Evolutionary conservation across 78 protist genomes (phyloP).

Genomic region (Dictyostelium capitatum): DNA sequence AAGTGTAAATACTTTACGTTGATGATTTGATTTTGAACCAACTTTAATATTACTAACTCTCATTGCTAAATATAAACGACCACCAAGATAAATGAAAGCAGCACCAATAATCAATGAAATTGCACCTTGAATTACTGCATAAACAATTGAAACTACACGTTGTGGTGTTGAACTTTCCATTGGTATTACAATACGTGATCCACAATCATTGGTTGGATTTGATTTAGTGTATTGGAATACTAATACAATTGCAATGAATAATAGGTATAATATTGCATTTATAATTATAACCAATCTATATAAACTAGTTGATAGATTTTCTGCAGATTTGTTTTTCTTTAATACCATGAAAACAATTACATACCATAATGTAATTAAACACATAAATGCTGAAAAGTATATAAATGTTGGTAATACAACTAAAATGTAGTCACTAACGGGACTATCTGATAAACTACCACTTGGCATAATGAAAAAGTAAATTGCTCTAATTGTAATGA

Average conservation of each 20-base stretch:
- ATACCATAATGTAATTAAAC: slow-evolving; percentile 10
- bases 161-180: slow-evolving; percentile 14
- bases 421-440: slow-evolving; percentile 23
- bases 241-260: slow-evolving; percentile 23
- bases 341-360: background rate
- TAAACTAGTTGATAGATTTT: background rate
- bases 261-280: slow-evolving; percentile 22
- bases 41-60: background rate
- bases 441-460: slow-evolving; percentile 10
- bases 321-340: background rate
- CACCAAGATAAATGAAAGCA: background rate
- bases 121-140: slow-evolving; percentile 26
- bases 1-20: background rate
- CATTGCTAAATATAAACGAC: background rate
- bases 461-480: slow-evolving; percentile 32
- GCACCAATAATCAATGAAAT: slow-evolving; percentile 24
- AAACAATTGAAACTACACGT: background rate
- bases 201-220: background rate
- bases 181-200: slow-evolving; percentile 5
- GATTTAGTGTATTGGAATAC: slow-evolving; percentile 19
- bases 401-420: slow-evolving; percentile 22
- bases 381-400: slow-evolving; percentile 28
- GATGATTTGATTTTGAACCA: background rate
- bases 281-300: background rate
- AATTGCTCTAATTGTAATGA: background rate